Base-by-base conservation (phyloP, 495 filamentous ascomycete genomes). In the Neurospora hispaniola region DNA sequence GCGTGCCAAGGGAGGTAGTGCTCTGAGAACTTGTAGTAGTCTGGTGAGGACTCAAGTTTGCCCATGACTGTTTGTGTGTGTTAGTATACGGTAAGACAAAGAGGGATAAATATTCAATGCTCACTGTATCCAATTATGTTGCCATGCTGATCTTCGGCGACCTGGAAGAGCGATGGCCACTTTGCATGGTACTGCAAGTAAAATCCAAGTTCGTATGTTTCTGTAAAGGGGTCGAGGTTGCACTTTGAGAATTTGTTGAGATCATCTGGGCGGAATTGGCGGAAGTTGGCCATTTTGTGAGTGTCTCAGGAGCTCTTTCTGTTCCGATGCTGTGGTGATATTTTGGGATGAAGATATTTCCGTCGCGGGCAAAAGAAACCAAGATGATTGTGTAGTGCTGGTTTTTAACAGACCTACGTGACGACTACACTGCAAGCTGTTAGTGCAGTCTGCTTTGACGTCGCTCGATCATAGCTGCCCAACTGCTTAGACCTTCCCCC, bases 1-100 rank as follows among this genome's bases (percentile, higher is more conserved):
- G 94, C 96, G 82, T 98, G 96, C 92, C 93, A 98, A 35, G 96
- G 94, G 23, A 95, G 91, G 82, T 95, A 97, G 83, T 96, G 93
- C 75, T 91, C 87, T 70, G 90, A 93, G 77, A 89, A 88, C 69
- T 87, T 82, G 80, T 90, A 87, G 71, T 88, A 88, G 23, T 88
- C 83, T 35, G 93, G 94, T 42, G 94, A 94, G 76, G 93, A 90
- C 84, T 98, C 96, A 71, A 96, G 85, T 83, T 99, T 99, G 74
- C 94, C 96, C 88, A 98, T 95, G 76, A 99, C 96, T 97, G 73
- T 43, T 18, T 18, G 59, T n/a, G 20, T 39, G 31, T 11, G 72
- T 72, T 23, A 72, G 71, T 31, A 31, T 41, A 27, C 0, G 2
- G 1, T 46, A 11, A 20, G 42, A 11, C 31, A 54, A 35, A 27